Evolutionary conservation across 169 alveolate genomes (phyloP).

Genomic region (Neospora caninum): DNA sequence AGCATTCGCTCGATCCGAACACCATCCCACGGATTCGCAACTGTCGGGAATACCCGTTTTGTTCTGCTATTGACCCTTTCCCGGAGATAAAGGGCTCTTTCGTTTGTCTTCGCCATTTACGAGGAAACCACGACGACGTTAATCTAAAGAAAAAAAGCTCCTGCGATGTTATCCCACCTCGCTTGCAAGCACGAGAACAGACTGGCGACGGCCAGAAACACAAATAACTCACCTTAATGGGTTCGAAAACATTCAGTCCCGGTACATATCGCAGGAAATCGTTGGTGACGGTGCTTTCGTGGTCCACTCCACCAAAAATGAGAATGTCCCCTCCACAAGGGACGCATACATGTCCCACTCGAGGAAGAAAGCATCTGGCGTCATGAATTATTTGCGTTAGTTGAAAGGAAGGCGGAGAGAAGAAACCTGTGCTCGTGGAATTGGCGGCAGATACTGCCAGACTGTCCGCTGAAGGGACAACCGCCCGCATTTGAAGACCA

Average conservation of each 20-base stretch:
- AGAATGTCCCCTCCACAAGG: slow-evolving; percentile 57
- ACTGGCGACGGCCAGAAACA: too few species aligned
- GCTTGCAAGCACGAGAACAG: too few species aligned
- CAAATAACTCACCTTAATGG: slow-evolving; percentile 45
- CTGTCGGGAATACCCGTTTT: too few species aligned
- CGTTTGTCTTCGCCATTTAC: too few species aligned
- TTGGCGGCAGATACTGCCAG: not conserved
- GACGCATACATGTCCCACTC: slow-evolving; percentile 54
- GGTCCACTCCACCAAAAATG: slow-evolving; percentile 56
- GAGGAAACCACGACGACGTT: too few species aligned
- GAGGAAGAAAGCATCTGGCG: slow-evolving; percentile 53
- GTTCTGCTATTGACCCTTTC: too few species aligned
- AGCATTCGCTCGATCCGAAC: too few species aligned
- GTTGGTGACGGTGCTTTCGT: slow-evolving; percentile 29
- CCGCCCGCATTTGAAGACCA: not conserved
- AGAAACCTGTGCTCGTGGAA: slow-evolving; percentile 58
- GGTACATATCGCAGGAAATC: slow-evolving; percentile 56
- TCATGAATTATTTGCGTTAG: slow-evolving; percentile 60
- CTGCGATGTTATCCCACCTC: too few species aligned
- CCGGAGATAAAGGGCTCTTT: too few species aligned
- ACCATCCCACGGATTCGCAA: too few species aligned
- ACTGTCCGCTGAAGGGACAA: not conserved
- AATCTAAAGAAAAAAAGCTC: too few species aligned
- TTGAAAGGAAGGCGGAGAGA: slow-evolving; percentile 64
- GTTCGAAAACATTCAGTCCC: slow-evolving; percentile 57